Conservation (phyloP, 768 basidiomycete species). For the Leccinellum albellum region DNA sequence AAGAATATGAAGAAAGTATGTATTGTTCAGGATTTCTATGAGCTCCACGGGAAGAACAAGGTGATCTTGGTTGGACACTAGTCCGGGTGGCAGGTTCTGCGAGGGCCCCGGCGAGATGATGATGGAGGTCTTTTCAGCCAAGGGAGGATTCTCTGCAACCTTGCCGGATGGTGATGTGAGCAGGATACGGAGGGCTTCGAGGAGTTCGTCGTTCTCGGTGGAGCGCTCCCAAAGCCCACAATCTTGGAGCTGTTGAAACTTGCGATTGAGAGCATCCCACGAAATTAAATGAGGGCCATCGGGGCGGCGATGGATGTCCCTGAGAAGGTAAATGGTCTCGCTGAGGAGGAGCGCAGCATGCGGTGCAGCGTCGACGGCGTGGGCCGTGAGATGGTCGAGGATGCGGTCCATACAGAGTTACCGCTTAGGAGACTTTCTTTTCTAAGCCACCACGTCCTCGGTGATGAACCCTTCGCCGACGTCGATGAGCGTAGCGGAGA, state of each 20-base stretch:
- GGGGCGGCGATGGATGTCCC: slow-evolving; percentile 21
- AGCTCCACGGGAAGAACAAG: slow-evolving; percentile 52
- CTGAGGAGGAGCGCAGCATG: slow-evolving; percentile 15
- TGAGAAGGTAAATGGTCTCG: slow-evolving; percentile 18
- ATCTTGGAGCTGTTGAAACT: slow-evolving; percentile 23
- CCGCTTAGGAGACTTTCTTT: slow-evolving; percentile 19
- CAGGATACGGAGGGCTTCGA: slow-evolving; percentile 21
- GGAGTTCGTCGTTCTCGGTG: slow-evolving; percentile 25
- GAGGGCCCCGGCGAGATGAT: slow-evolving; percentile 8
- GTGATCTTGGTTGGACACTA: slow-evolving; percentile 22
- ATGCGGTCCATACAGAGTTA: slow-evolving; percentile 24
- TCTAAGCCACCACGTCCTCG: slow-evolving; percentile 1
- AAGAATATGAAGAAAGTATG: slow-evolving; percentile 65
- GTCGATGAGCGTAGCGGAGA: slow-evolving; percentile 14
- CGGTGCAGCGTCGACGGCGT: slow-evolving; percentile 4
- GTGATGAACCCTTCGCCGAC: slow-evolving; percentile 20
- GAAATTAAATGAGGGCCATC: slow-evolving; percentile 15
- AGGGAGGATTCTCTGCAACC: not conserved
- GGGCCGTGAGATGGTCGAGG: slow-evolving; percentile 22
- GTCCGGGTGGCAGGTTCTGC: slow-evolving; percentile 8
- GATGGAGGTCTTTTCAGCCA: slow-evolving; percentile 13
- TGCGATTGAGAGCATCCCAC: slow-evolving; percentile 20
- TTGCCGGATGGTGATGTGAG: slow-evolving; percentile 9
- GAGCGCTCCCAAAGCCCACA: slow-evolving; percentile 24
- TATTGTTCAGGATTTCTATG: slow-evolving; percentile 51